phyloP scores from a whole-genome alignment of 1,284 basidiomycete genomes.

The Ganoderma resinaceum region DNA sequence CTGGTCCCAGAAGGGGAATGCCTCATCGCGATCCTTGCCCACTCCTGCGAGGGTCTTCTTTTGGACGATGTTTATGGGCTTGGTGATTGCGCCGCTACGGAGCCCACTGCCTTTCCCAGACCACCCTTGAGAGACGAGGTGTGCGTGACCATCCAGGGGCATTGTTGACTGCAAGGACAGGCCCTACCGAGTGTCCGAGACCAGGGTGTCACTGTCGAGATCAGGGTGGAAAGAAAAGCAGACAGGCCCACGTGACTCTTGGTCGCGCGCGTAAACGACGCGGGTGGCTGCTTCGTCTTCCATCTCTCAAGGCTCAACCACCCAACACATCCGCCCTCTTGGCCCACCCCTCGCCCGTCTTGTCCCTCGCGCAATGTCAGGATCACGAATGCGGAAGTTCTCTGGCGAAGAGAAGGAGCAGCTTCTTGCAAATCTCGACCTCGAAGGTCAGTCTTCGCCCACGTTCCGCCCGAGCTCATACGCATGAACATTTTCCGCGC shows the following conservation, averaged over 20 bases:
- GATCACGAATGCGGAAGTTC: slow-evolving; percentile 41
- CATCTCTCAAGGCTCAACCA: slow-evolving; percentile 24
- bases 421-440: slow-evolving; percentile 76
- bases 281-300: slow-evolving; percentile 18
- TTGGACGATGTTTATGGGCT: slow-evolving; percentile 81
- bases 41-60: slow-evolving; percentile 87
- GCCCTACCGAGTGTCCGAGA: not conserved
- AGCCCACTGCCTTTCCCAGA: slow-evolving; percentile 81
- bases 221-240: slow-evolving; percentile 11
- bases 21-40: slow-evolving; percentile 91
- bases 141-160: slow-evolving; percentile 81
- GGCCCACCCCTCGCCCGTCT: not conserved
- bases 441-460: slow-evolving; percentile 65
- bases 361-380: slow-evolving; percentile 16
- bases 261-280: slow-evolving; percentile 25
- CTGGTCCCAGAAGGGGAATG: slow-evolving; percentile 98
- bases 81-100: slow-evolving; percentile 68
- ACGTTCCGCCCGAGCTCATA: slow-evolving; percentile 12
- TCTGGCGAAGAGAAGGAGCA: slow-evolving; percentile 73
- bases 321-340: not conserved
- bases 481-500: slow-evolving; percentile 17
- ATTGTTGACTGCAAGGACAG: slow-evolving; percentile 45
- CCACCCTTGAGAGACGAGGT: slow-evolving; percentile 89
- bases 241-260: slow-evolving; percentile 28
- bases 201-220: not conserved